Evolutionary conservation across 495 filamentous ascomycete genomes (phyloP), one percentile per base, ranked within the genome.

Genomic region (Lindgomyces ingoldianus): DNA sequence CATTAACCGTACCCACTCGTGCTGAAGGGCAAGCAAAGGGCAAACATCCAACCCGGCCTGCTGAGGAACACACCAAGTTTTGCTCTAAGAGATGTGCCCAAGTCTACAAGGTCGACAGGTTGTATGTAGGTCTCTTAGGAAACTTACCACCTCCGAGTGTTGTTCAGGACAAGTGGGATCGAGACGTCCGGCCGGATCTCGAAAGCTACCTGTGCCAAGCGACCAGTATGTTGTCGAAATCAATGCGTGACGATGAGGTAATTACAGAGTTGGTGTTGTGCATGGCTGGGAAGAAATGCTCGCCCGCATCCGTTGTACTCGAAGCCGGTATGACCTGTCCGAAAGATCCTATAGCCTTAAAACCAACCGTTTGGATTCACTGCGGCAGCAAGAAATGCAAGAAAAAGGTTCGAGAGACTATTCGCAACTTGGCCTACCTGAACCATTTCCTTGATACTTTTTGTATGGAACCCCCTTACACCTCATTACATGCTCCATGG

Each of bases 371-470:
- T 25, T 52, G 49, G 49, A 52, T 52, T 4, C 29, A 24, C 19
- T 52, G 49, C 22, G 49, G 49, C 16, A 22, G 49, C 18, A 52
- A 22, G 24, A 52, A 27, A 18, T 52, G 49, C 49, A 52, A 27
- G 24, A 29, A 52, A 9, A 52, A 22, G 18, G 49, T 52, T 10
- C 19, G 10, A 27, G 49, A 52, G 10, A 29, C 18, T 11, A n/a
- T 52, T 10, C 4, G 16, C 16, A 24, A 29, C 9, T 25, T 52
- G 10, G 4, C 16, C 19, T 27, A n/a, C 24, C 25, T 52, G 18
- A 11, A 52, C 3, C 14, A 27, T 4, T 52, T 52, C 49, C 49
- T 52, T 3, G 25, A 24, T 22, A 52, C 10, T 9, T 52, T 25
- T 27, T 24, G 12, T 4, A 52, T 52, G 49, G 19, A 24, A 4